Percentiles rank a stretch among this genome's conserved stretches.
These are phyloP conservation scores for Colletotrichum tropicicola DNA, from an alignment of 2,329 filamentous ascomycete species.

Conservation along the genomic window DNA sequence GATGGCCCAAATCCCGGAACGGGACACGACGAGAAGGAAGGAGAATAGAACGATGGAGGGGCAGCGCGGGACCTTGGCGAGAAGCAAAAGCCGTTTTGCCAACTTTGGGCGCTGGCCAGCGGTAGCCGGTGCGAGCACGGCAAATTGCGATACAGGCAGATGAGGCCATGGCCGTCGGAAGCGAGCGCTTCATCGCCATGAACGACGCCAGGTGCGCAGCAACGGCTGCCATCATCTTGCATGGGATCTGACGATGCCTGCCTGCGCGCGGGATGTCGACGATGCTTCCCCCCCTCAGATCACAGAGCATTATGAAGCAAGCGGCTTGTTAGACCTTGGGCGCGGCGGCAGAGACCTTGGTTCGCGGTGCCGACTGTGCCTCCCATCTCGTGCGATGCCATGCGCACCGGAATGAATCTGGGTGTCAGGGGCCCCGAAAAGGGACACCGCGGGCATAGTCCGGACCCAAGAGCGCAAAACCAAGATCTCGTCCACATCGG, in stretches of 20 bases:
- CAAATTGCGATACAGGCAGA: neutral
- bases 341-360: neutral
- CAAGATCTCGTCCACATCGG: slow-evolving; percentile 2
- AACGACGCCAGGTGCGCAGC: neutral
- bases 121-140: neutral
- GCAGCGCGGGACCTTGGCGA: slow-evolving; percentile 21
- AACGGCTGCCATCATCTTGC: slow-evolving; percentile 5
- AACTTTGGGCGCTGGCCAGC: neutral
- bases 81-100: neutral
- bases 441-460: neutral
- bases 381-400: slow-evolving; percentile 9
- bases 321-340: neutral
- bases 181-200: slow-evolving; percentile 15
- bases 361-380: neutral
- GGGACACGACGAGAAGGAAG: slow-evolving; percentile 21
- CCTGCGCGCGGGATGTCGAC: neutral
- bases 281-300: neutral
- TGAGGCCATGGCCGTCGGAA: slow-evolving; percentile 16
- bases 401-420: neutral
- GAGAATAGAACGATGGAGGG: slow-evolving; percentile 25
- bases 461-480: neutral
- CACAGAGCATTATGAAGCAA: neutral
- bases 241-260: neutral
- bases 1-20: slow-evolving; percentile 14
- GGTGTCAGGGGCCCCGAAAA: neutral